These are phyloP conservation scores for Arthrocladium fulminans DNA, from an alignment of 2,329 filamentous ascomycete genomes.

Conservation along the genomic window DNA sequence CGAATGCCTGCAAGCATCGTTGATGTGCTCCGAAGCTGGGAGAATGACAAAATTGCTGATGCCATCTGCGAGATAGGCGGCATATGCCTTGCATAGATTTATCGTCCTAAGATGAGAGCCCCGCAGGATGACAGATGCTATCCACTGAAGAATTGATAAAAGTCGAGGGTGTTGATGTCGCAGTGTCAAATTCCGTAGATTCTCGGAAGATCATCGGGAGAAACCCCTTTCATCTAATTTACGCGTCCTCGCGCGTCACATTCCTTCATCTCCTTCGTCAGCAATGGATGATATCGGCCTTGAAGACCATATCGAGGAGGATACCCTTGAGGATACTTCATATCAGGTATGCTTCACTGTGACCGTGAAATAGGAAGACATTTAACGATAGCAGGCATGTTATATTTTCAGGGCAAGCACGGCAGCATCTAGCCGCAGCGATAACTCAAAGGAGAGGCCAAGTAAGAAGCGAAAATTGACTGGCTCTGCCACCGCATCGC, in stretches of 20 bases:
- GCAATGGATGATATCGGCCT: slow-evolving; percentile 5
- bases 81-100: slow-evolving; percentile 20
- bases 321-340: slow-evolving; percentile 1
- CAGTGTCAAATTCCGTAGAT: neutral
- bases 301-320: neutral
- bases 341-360: slow-evolving; percentile 3
- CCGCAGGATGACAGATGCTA: too few relatives aligned
- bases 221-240: slow-evolving; percentile 4
- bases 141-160: neutral
- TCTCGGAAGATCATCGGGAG: neutral
- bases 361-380: neutral
- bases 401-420: slow-evolving; percentile 18
- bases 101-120: neutral
- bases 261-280: neutral
- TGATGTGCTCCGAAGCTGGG: slow-evolving; percentile 20
- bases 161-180: neutral
- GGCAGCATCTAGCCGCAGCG: slow-evolving; percentile 11
- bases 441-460: slow-evolving; percentile 33
- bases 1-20: slow-evolving; percentile 18
- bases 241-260: slow-evolving; percentile 5
- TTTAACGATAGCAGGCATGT: slow-evolving; percentile 13
- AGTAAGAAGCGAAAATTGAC: slow-evolving; percentile 50
- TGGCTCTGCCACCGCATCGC: neutral
- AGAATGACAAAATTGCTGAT: slow-evolving; percentile 23
- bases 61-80: slow-evolving; percentile 23